Evolutionary conservation across 805 yeast genomes (phyloP), one percentile per base, ranked within the genome.

Genomic region (Cyberlindnera xylosilytica): DNA sequence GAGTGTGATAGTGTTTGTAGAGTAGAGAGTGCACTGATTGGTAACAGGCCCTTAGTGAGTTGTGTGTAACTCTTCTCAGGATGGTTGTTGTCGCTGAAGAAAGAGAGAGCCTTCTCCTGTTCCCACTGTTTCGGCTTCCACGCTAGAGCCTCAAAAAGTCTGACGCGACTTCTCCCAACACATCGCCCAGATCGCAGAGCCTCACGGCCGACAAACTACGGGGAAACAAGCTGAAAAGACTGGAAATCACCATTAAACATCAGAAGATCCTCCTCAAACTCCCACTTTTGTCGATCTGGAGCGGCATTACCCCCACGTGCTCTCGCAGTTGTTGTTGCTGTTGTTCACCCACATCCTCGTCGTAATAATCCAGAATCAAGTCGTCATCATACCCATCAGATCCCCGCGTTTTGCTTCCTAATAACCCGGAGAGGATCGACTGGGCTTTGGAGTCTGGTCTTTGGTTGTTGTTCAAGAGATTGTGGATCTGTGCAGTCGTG

Each of bases 341-440:
- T 16, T 26, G 36, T 16, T 24, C 45, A 13, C 43, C 49, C 10
- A 49, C 58, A 17, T 46, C 55, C 6, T 51, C 49, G 36, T 50
- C 46, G 18, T 39, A 30, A 36, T 57, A 57, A 15, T 41, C 50
- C 36, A 50, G 53, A 17, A 58, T 48, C 15, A 58, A 47, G 24
- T 51, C 60, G 15, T 42, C 52, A 20, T 56, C 50, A 1, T 38
- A 7, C 17, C n/a, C 28, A 15, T 17, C 29, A n/a, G 34, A 22
- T 6, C 15, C 28, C 26, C 11, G 12, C 13, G 23, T n/a, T n/a
- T n/a, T 5, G 18, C 26, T 20, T 13, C 20, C 27, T 9, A 23
- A 23, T 16, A 34, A 23, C n/a, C 28, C 38, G 3, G 36, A 22
- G 17, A 29, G 11, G 16, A 26, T 32, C 7, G 38, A 41, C 20